Percentiles rank a stretch among this genome's conserved stretches.
Conservation (phyloP, 2,329 filamentous ascomycete genomes). For the Ascochyta koolunga region DNA sequence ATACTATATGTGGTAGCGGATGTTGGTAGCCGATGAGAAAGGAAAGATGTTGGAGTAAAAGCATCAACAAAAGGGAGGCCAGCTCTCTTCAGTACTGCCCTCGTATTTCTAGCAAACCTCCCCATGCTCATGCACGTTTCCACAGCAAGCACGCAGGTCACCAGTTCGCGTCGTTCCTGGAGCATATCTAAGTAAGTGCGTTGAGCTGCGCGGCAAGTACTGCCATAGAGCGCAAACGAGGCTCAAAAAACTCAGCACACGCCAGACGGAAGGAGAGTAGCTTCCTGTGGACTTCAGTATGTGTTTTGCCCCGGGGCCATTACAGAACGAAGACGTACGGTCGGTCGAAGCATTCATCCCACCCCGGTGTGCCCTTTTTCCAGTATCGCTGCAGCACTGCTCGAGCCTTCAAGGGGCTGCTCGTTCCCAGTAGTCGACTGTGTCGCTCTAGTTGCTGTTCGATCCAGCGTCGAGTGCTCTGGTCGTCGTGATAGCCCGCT, state of each 20-base stretch:
- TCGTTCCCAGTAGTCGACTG: slow-evolving; percentile 28
- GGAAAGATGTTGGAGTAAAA: background rate
- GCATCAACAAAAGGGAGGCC: background rate
- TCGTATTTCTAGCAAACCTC: too few relatives aligned
- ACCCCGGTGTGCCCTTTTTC: slow-evolving; percentile 25
- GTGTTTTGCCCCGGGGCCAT: background rate
- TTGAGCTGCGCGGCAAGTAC: background rate
- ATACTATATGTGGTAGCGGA: background rate
- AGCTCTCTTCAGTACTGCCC: background rate
- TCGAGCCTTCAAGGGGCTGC: slow-evolving; percentile 29
- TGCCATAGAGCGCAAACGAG: background rate
- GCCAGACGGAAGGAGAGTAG: slow-evolving; percentile 1
- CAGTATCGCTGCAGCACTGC: slow-evolving; percentile 34
- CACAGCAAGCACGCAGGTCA: too few relatives aligned
- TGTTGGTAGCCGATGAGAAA: background rate
- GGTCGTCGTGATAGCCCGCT: slow-evolving; percentile 25
- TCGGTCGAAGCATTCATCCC: slow-evolving; percentile 40
- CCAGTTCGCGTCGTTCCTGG: too few relatives aligned
- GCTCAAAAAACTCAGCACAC: background rate
- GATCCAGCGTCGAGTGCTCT: slow-evolving; percentile 25
- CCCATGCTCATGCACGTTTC: too few relatives aligned
- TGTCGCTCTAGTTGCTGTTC: slow-evolving; percentile 22
- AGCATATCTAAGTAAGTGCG: background rate
- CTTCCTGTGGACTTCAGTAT: slow-evolving; percentile 12
- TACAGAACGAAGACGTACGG: slow-evolving; percentile 33